Evolutionary conservation across 805 yeast species (phyloP).

Genomic region (Starmerella sp.): DNA sequence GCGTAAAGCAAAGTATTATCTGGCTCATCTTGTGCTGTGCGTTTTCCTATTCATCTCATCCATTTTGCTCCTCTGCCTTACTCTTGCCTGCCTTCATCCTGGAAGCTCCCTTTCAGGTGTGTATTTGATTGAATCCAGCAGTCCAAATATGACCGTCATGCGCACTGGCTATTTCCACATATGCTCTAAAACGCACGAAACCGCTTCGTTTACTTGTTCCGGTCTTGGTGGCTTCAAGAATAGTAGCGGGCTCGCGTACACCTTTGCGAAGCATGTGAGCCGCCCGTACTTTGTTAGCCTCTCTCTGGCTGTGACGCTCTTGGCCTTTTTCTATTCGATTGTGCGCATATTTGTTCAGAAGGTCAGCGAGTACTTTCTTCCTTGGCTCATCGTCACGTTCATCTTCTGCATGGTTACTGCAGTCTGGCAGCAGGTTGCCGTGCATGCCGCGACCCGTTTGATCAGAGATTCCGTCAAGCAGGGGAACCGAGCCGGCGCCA

Average conservation of each 20-base stretch:
- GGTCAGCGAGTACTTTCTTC: background rate
- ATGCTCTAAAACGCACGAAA: background rate
- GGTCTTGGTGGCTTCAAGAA: constrained; percentile 1
- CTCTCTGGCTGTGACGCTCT: background rate
- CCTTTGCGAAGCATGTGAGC: constrained; percentile 1
- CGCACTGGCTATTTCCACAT: constrained; percentile 2
- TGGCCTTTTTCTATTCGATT: background rate
- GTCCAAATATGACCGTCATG: background rate
- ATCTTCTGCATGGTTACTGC: background rate
- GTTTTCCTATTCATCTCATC: background rate
- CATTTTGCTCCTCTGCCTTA: background rate
- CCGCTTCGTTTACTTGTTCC: background rate
- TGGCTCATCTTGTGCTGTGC: background rate
- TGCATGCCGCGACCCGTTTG: background rate
- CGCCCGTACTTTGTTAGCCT: background rate
- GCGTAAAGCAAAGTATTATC: background rate
- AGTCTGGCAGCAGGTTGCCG: constrained; percentile 5
- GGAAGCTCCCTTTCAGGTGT: background rate
- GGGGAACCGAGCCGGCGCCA: background rate
- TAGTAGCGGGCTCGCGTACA: background rate
- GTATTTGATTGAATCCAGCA: background rate
- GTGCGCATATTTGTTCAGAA: background rate
- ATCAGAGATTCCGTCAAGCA: background rate
- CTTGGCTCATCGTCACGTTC: background rate
- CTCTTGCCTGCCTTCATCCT: background rate